A percentile compares a stretch with the other conserved stretches of the same genome.
Conservation (phyloP, 805 yeast species). For the Monosporozyma yasuniensis region DNA sequence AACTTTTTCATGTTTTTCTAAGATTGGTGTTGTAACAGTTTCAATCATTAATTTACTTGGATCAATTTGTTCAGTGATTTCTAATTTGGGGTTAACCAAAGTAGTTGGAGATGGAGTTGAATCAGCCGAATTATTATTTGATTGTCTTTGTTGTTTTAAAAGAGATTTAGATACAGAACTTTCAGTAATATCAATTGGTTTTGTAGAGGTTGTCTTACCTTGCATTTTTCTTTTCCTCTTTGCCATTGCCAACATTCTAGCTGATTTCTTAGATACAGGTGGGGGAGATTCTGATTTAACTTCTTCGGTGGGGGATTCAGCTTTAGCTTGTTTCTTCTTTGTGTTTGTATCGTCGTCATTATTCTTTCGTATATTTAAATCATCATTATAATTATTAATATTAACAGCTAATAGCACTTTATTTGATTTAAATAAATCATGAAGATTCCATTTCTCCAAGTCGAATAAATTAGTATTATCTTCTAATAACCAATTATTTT, state of each 20-base stretch:
- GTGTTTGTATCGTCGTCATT: background rate
- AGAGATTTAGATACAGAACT: constrained; percentile 49
- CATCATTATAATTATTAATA: constrained; percentile 12
- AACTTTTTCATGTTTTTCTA: constrained; percentile 62
- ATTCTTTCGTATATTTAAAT: background rate
- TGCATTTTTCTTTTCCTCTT: constrained; percentile 74
- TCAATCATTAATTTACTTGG: constrained; percentile 80
- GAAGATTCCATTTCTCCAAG: constrained; percentile 22
- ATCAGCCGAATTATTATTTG: background rate
- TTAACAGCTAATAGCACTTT: constrained; percentile 24
- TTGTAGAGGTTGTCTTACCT: constrained; percentile 42
- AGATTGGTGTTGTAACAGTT: constrained; percentile 57
- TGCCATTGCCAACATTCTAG: constrained; percentile 91
- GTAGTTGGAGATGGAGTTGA: constrained; percentile 11
- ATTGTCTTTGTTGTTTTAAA: constrained; percentile 23
- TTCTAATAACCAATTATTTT: constrained; percentile 12
- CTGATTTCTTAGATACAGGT: constrained; percentile 36
- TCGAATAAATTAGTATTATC: constrained; percentile 19
- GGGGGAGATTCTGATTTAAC: constrained; percentile 4
- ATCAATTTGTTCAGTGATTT: constrained; percentile 70
- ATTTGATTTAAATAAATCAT: constrained; percentile 23
- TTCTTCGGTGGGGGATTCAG: constrained; percentile 1
- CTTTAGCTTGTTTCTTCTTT: constrained; percentile 9
- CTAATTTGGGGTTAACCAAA: constrained; percentile 36
- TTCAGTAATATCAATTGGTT: constrained; percentile 62